Evolutionary conservation across 495 filamentous ascomycete genomes (phyloP).

Genomic region (Trichoderma virens): DNA sequence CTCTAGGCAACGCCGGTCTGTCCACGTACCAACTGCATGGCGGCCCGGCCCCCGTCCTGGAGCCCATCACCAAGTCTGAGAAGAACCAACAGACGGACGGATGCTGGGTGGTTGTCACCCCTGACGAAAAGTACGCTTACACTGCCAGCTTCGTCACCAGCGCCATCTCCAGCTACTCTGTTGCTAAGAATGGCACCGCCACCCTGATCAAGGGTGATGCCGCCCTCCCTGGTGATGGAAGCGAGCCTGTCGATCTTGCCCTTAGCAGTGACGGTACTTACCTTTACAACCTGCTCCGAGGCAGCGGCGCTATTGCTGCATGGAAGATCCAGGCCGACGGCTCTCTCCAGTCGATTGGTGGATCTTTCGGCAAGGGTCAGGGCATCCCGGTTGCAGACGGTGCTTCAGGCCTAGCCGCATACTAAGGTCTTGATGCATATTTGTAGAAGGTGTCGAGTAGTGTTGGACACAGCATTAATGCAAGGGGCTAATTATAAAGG

Average conservation of each 20-base stretch:
- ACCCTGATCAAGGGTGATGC: neutral
- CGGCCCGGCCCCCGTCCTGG: neutral
- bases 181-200: neutral
- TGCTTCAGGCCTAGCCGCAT: neutral
- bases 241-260: conserved; percentile 2
- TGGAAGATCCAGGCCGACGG: conserved; percentile 4
- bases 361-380: neutral
- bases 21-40: neutral
- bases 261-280: neutral
- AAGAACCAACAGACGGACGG: conserved; percentile 7
- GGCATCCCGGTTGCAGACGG: neutral
- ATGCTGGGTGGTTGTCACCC: conserved; percentile 1
- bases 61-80: neutral
- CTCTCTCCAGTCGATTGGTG: neutral
- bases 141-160: neutral
- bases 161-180: neutral
- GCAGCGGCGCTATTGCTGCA: neutral
- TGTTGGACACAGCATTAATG: neutral
- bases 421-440: neutral
- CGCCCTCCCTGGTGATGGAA: neutral
- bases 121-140: neutral
- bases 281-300: neutral
- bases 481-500: neutral
- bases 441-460: neutral
- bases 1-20: neutral